phyloP scores from a whole-genome alignment of 306 rosid genomes.

The Quercus parvula region DNA sequence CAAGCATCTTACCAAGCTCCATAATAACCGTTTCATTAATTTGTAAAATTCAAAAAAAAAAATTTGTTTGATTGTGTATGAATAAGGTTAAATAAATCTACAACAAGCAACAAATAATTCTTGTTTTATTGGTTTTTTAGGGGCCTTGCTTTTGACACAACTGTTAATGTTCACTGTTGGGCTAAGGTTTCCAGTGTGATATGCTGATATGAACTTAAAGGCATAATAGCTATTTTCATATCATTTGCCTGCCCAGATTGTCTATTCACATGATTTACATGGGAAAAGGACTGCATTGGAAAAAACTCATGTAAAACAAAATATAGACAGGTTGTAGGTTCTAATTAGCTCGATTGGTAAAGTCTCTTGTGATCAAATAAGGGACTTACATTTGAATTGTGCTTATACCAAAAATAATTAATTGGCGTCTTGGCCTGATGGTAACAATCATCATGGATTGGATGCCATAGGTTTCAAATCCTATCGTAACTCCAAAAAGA shows the following conservation, averaged over 20 bases:
- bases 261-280: not conserved
- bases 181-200: not conserved
- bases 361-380: too few relatives aligned
- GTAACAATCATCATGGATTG: too few relatives aligned
- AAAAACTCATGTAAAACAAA: not conserved
- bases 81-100: not conserved
- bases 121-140: not conserved
- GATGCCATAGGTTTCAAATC: too few relatives aligned
- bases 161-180: not conserved
- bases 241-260: not conserved
- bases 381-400: too few relatives aligned
- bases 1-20: not conserved
- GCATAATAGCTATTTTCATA: not conserved
- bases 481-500: too few relatives aligned
- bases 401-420: too few relatives aligned
- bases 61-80: not conserved
- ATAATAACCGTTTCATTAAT: not conserved
- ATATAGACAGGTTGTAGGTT: too few relatives aligned
- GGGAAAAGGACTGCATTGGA: not conserved
- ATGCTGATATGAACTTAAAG: not conserved
- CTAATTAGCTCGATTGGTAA: too few relatives aligned
- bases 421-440: too few relatives aligned
- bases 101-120: not conserved
- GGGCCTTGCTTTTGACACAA: not conserved
- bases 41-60: not conserved